Evolutionary conservation across 352 stramenopile species (phyloP).

Genomic region (Pythium scleroteichum): DNA sequence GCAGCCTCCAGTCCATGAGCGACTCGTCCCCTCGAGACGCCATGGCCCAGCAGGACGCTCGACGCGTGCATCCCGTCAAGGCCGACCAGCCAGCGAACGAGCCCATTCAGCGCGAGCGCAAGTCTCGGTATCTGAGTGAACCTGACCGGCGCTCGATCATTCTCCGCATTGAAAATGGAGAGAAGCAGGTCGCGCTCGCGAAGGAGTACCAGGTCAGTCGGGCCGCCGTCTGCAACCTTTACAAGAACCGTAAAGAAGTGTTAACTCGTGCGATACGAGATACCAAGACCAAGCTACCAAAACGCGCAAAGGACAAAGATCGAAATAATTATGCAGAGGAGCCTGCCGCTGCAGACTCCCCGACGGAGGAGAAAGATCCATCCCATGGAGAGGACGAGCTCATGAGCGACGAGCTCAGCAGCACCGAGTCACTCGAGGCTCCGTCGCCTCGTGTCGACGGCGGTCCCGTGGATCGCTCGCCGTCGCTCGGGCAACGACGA

Average conservation of each 20-base stretch:
- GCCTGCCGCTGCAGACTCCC: neutral
- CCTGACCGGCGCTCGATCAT: slow-evolving; percentile 37
- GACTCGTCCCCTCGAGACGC: neutral
- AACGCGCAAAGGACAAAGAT: slow-evolving; percentile 1
- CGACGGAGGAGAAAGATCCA: slow-evolving; percentile 14
- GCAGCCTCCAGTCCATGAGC: neutral
- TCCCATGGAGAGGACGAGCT: slow-evolving; percentile 11
- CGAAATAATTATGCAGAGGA: neutral
- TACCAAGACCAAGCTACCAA: slow-evolving; percentile 15
- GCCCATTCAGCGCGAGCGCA: slow-evolving; percentile 35
- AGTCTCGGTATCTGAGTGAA: slow-evolving; percentile 50
- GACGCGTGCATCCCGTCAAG: slow-evolving; percentile 1
- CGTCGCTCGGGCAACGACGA: neutral
- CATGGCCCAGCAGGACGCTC: neutral
- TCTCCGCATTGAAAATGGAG: slow-evolving; percentile 28
- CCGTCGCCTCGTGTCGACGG: neutral
- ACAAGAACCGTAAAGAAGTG: slow-evolving; percentile 35
- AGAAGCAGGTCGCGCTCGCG: slow-evolving; percentile 32
- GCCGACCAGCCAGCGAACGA: neutral
- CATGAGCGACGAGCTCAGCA: slow-evolving; percentile 25
- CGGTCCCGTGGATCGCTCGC: neutral
- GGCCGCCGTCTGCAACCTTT: slow-evolving; percentile 35
- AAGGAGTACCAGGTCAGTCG: slow-evolving; percentile 37
- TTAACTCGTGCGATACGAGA: slow-evolving; percentile 22
- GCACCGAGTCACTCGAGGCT: slow-evolving; percentile 16